Conservation (phyloP, 495 filamentous ascomycete species). For the Cairneyella variabilis region DNA sequence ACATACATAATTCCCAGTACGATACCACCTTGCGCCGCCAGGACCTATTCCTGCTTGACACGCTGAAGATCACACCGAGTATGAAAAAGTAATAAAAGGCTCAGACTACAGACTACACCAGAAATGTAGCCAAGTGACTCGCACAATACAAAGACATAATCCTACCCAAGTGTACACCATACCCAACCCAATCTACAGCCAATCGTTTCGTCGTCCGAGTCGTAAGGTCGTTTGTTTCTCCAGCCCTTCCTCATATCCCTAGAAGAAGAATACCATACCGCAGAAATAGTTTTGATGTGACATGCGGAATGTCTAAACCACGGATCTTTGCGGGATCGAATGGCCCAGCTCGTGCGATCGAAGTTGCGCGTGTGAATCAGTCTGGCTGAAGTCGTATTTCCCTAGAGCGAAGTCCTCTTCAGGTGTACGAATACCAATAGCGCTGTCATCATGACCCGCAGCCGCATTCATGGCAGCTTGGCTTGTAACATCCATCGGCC, state of each 20-base stretch:
- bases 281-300: no score
- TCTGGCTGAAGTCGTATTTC: conserved; percentile 42
- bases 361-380: conserved; percentile 8
- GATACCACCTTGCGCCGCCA: no score
- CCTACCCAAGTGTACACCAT: conserved; percentile 22
- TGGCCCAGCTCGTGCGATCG: conserved; percentile 3
- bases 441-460: conserved; percentile 60
- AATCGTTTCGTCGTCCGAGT: conserved; percentile 25
- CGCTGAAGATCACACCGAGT: no score
- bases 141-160: conserved; percentile 14
- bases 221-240: conserved; percentile 15
- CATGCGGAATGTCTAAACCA: background rate
- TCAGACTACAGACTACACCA: no score
- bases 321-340: conserved; percentile 14
- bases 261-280: conserved; percentile 14
- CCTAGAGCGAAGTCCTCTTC: conserved; percentile 54
- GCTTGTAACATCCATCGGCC: conserved; percentile 27
- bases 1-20: no score
- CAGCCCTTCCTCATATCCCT: conserved; percentile 6
- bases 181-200: conserved; percentile 23
- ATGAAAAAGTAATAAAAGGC: no score
- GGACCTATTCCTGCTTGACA: no score
- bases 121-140: no score
- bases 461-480: conserved; percentile 30
- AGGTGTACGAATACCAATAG: conserved; percentile 61